Evolutionary conservation across 2,329 filamentous ascomycete species (phyloP), one percentile per base, ranked within the genome.

Genomic region (Trichophaea hybrida): DNA sequence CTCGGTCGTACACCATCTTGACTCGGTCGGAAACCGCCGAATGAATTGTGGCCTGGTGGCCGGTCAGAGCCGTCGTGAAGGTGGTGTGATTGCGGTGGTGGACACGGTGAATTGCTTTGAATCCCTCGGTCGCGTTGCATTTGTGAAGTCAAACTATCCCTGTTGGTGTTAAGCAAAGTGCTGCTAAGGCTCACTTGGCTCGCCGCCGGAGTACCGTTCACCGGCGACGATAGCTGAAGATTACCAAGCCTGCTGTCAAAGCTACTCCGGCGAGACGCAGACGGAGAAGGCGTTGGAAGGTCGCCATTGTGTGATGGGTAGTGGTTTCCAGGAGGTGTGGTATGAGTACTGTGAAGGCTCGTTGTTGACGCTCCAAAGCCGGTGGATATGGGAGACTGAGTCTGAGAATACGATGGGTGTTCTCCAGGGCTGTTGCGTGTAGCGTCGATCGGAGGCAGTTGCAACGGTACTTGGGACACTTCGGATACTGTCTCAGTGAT

Each of bases 131-230:
- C 67, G 43, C 67, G 63, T 54, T 68, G 66, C 43, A 57, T 57
- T 32, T 57, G 55, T 10, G 55, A 33, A 13, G 43, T 50, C 55
- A 57, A 49, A 37, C 55, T 57, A 37, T 57, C 55, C 32, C 55
- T 37, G 55, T 50, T 48, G 33, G 40, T 57, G 44, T 57, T 57
- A 5, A 57, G 55, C 37, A 68, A 60, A 37, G 67, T 68, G 54
- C 64, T 69, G 13, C 61, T 66, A 13, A 69, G 64, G 54, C 65
- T 68, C 4, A 69, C 65, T 56, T 69, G 67, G 54, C 67, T 68
- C 49, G 65, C 67, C 32, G 66, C 65, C 13, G 64, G 64, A 35
- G 64, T 66, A 17, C 61, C 63, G 54, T 54, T 54, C 55, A 61
- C 61, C 52, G 61, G 67, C 51, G 60, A 67, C 54, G 61, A 68